Evolutionary conservation across 495 filamentous ascomycete species (phyloP), one percentile per base, ranked within the genome.

Genomic region (Trichoderma gamsii): DNA sequence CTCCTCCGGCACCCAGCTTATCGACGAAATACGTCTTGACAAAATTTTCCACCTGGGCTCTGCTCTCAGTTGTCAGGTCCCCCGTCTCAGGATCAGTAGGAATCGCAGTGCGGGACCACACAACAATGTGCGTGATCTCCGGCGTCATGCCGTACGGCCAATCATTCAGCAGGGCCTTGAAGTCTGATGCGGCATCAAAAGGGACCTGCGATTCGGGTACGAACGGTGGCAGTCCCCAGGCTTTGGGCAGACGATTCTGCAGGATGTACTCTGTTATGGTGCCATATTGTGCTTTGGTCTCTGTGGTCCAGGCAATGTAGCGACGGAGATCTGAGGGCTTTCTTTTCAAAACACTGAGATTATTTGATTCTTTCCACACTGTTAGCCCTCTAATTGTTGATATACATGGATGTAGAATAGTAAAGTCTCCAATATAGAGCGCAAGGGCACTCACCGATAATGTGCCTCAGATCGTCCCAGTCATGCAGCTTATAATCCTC

Each of bases 91-190:
- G 67, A 66, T 88, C 81, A 0, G 81, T 84, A 0, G 84, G 72
- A 64, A 92, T 86, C 4, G 79, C 75, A 11, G 85, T 85, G 75
- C 81, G 78, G 18, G 79, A 78, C 90, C 90, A 92, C 56, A 88
- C 87, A 4, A 91, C 83, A 35, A 92, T 79, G 73, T 92, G 90
- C n/a, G 79, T 79, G 72, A 97, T 90, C 41, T 87, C 89, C 7
- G 86, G 80, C 0, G 74, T 84, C 32, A 93, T 73, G 0, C 90
- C 93, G 75, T 97, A 97, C 0, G 92, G 92, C 93, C 93, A 97
- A 80, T 97, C 92, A 72, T 97, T 97, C 68, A 83, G 80, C 35
- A 96, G 79, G 68, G 96, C 88, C 70, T 84, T 87, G 77, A 86
- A 92, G 80, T 96, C 92, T 63, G 81, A 80, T 25, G 83, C 78